These are phyloP conservation scores for Sarocladiaceae sp. DNA, from an alignment of 2,329 filamentous ascomycete genomes.

Conservation along the genomic window DNA sequence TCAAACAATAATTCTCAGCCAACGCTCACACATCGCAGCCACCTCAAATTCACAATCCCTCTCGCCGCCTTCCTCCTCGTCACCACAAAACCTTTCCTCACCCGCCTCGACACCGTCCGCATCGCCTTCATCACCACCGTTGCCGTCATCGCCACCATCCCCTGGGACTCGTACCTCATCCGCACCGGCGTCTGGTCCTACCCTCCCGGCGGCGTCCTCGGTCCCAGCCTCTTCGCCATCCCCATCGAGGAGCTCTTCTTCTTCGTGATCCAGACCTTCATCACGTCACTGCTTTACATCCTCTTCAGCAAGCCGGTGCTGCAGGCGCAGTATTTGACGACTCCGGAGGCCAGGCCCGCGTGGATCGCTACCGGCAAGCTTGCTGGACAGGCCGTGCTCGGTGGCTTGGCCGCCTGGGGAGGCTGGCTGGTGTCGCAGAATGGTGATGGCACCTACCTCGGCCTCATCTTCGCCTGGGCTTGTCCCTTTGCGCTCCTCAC, in stretches of 20 bases:
- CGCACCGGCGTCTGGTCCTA: constrained; percentile 64
- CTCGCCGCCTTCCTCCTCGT: constrained; percentile 11
- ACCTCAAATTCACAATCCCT: constrained; percentile 13
- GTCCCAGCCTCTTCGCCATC: constrained; percentile 56
- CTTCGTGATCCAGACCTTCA: constrained; percentile 72
- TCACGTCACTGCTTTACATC: constrained; percentile 62
- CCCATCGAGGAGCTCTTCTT: constrained; percentile 71
- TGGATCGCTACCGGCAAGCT: constrained; percentile 23
- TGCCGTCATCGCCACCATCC: constrained; percentile 61
- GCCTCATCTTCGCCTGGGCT: constrained; percentile 64
- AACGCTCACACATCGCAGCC: constrained; percentile 5
- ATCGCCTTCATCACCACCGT: constrained; percentile 54
- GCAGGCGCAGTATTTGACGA: constrained; percentile 34
- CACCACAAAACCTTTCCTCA: constrained; percentile 45
- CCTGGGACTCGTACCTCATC: constrained; percentile 74
- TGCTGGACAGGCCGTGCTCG: constrained; percentile 44
- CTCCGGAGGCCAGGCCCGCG: constrained; percentile 19
- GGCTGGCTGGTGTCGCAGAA: constrained; percentile 36
- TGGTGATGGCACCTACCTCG: constrained; percentile 56
- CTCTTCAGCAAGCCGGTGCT: constrained; percentile 60
- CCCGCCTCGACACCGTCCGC: constrained; percentile 56
- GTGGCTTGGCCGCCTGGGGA: constrained; percentile 36
- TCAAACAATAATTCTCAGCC: background rate
- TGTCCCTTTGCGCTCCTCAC: constrained; percentile 58
- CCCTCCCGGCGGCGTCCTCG: constrained; percentile 57